Conservation (phyloP, 805 yeast genomes). For the Candida saitoana region DNA sequence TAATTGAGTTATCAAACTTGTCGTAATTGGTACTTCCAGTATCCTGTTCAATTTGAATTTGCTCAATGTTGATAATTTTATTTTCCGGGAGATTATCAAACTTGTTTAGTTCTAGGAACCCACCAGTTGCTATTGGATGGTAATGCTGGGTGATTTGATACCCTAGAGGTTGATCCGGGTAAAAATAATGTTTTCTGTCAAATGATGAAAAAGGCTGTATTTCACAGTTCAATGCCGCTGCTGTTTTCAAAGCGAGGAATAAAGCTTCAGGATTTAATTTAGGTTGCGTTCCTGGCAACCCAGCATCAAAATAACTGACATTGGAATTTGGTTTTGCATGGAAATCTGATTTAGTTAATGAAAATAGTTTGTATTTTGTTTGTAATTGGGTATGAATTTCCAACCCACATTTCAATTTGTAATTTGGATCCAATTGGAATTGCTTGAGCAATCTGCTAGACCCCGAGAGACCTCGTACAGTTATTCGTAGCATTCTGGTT, state of each 20-base stretch:
- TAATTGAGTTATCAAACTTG: conserved; percentile 30
- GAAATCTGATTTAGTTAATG: conserved; percentile 46
- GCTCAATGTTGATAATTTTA: conserved; percentile 60
- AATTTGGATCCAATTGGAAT: conserved; percentile 42
- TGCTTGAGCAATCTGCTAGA: not conserved
- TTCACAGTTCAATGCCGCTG: conserved; percentile 60
- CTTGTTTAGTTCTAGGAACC: conserved; percentile 47
- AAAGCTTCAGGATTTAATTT: conserved; percentile 70
- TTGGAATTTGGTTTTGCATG: conserved; percentile 60
- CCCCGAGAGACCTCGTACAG: not conserved
- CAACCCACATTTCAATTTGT: conserved; percentile 70
- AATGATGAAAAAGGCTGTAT: conserved; percentile 60
- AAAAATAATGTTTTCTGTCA: conserved; percentile 94
- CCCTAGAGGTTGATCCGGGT: conserved; percentile 94
- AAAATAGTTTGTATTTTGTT: conserved; percentile 73
- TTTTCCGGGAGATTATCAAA: conserved; percentile 50
- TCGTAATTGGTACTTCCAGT: conserved; percentile 76
- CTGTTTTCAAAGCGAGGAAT: conserved; percentile 65
- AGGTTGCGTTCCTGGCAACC: conserved; percentile 93
- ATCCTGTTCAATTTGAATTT: conserved; percentile 91
- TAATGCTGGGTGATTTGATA: conserved; percentile 92
- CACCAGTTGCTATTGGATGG: conserved; percentile 72
- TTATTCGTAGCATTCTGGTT: not conserved
- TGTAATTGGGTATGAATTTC: conserved; percentile 90
- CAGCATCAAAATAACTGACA: conserved; percentile 75